phyloP scores from a whole-genome alignment of 2,329 filamentous ascomycete species.

The Botrytis tulipae region DNA sequence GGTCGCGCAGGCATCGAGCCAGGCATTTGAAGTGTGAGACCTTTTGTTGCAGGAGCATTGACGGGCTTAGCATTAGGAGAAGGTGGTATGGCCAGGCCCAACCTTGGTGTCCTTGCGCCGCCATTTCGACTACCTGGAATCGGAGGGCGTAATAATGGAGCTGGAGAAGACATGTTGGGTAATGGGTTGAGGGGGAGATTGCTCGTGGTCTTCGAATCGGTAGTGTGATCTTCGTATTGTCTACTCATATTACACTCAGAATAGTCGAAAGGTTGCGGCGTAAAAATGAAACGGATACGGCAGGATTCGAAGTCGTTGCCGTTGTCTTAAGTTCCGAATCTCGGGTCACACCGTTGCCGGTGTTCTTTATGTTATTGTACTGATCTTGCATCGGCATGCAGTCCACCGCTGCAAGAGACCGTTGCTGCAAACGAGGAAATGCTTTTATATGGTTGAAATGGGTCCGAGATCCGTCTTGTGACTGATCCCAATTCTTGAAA shows the following conservation, averaged over 20 bases:
- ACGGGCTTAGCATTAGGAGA: constrained; percentile 81
- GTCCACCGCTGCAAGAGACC: constrained; percentile 29
- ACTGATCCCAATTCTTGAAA: constrained; percentile 11
- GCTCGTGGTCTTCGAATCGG: constrained; percentile 28
- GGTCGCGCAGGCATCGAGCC: constrained; percentile 44
- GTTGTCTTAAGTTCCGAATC: constrained; percentile 21
- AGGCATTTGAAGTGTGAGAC: constrained; percentile 37
- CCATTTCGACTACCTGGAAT: constrained; percentile 38
- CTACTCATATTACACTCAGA: constrained; percentile 13
- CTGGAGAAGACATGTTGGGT: constrained; percentile 40
- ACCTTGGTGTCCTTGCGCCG: constrained; percentile 40
- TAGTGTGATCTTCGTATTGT: constrained; percentile 25
- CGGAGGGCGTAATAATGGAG: constrained; percentile 40
- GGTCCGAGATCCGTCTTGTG: constrained; percentile 6
- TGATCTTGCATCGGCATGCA: constrained; percentile 34
- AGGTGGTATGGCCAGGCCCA: constrained; percentile 86
- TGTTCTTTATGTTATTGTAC: constrained; percentile 26
- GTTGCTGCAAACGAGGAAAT: constrained; percentile 19
- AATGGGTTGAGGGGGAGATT: constrained; percentile 24
- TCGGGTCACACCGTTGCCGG: constrained; percentile 28
- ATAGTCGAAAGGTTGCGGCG: constrained; percentile 16
- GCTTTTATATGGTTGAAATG: constrained; percentile 20
- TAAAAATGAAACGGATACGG: constrained; percentile 26
- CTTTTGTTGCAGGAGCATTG: constrained; percentile 34
- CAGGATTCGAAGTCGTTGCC: constrained; percentile 17